Evolutionary conservation across 2,329 filamentous ascomycete genomes (phyloP), one percentile per base, ranked within the genome.

Genomic region (Sporothrix pseudoabietina): DNA sequence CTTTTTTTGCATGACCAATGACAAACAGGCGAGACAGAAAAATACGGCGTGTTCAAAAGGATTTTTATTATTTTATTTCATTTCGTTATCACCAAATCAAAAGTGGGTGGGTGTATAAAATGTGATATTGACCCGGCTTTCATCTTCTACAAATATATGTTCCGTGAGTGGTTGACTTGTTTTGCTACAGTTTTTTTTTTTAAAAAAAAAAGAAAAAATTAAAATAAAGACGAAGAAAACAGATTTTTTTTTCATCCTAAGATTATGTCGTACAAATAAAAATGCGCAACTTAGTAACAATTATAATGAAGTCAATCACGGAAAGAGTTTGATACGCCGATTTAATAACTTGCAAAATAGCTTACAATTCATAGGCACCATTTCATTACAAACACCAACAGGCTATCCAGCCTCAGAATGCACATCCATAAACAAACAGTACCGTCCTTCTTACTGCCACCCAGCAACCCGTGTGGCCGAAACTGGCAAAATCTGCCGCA

Each of bases 401-500:
- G 12, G 10, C 49, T 8, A 32, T n/a, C 2, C 6, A 16, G 6
- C 19, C 32, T 19, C n/a, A 1, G 14, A 30, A 35, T 19, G 2
- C 16, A 39, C 19, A 41, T 7, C 35, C 55, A 63, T 39, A 2
- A 47, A 35, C 35, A 35, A 35, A 35, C 35, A 35, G 35, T 35
- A 35, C 8, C 41, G 47, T 55, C n/a, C 22, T 41, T 32, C 16
- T 26, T 69, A 22, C 69, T 61, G 22, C 71, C 77, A 74, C 22
- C 77, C 52, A 8, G 73, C 72, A 30, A 81, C 75, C 19, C 78
- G 69, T 14, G 76, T 73, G 22, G 74, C 66, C 55, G 77, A 74
- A 7, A 75, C 72, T 10, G 80, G 80, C 74, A 86, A 77, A 35
- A 87, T 71, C 47, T 82, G 80, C 65, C 75, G 77, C 71, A 87